phyloP scores from a whole-genome alignment of 2,329 filamentous ascomycete genomes.

The Fusarium sp. region DNA sequence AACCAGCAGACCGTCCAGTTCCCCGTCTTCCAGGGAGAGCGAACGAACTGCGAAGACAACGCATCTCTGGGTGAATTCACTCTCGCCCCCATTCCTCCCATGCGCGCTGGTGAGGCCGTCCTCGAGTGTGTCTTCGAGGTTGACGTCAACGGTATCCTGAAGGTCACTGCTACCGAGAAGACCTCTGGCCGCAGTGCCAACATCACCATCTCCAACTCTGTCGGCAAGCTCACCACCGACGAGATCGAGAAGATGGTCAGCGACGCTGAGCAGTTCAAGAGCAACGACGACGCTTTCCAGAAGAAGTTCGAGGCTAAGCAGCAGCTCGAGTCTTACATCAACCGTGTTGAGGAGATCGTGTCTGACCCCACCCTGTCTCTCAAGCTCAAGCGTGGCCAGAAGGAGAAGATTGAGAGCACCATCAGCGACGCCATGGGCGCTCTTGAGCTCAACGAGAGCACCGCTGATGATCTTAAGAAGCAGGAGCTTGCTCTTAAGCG shows the following conservation, averaged over 20 bases:
- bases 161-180: constrained; percentile 99
- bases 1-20: constrained; percentile 73
- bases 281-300: constrained; percentile 96
- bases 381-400: constrained; percentile 98
- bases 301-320: constrained; percentile 99
- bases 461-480: constrained; percentile 97
- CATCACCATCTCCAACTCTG: constrained; percentile 99
- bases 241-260: constrained; percentile 99
- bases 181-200: constrained; percentile 96
- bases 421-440: constrained; percentile 97
- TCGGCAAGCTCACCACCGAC: constrained; percentile 92
- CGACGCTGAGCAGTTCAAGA: constrained; percentile 99
- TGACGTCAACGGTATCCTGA: constrained; percentile 99
- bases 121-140: constrained; percentile 99
- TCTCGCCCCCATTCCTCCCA: constrained; percentile 83
- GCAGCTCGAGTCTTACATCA: constrained; percentile 99
- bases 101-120: constrained; percentile 95
- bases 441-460: constrained; percentile 93
- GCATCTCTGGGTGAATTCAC: constrained; percentile 98
- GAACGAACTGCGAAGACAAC: constrained; percentile 98
- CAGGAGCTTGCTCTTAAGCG: constrained; percentile 99
- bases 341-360: constrained; percentile 97
- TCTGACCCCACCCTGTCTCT: constrained; percentile 94
- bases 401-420: constrained; percentile 98
- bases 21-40: constrained; percentile 94